Evolutionary conservation across 352 stramenopile species (phyloP).

Genomic region (Phytopythium cucurbitacearum): DNA sequence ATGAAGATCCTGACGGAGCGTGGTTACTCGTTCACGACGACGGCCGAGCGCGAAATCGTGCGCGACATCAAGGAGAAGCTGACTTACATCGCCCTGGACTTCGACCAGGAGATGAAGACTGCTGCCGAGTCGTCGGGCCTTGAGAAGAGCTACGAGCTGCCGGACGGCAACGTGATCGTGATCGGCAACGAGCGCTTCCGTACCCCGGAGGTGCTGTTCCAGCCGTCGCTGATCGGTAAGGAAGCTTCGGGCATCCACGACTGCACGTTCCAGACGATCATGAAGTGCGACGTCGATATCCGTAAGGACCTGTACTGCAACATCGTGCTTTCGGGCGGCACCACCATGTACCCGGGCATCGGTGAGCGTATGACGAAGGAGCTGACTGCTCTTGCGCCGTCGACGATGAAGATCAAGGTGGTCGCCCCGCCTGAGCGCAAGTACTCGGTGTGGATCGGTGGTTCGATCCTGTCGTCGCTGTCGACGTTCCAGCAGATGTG

Average conservation of each 20-base stretch:
- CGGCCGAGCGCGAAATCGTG: constrained; percentile 93
- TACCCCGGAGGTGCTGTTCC: constrained; percentile 95
- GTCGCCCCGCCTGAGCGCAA: constrained; percentile 90
- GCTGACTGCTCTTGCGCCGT: constrained; percentile 81
- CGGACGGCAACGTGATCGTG: constrained; percentile 97
- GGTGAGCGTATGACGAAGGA: constrained; percentile 93
- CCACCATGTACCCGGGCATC: constrained; percentile 95
- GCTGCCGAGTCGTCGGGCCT: constrained; percentile 60
- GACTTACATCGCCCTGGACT: constrained; percentile 93
- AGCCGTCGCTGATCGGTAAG: constrained; percentile 91
- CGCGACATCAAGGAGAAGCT: constrained; percentile 98
- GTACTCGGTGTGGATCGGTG: constrained; percentile 98
- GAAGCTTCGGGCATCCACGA: constrained; percentile 84
- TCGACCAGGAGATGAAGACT: constrained; percentile 92
- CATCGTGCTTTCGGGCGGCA: constrained; percentile 95
- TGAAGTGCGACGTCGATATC: constrained; percentile 92
- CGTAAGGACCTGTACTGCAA: constrained; percentile 94
- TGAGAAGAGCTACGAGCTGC: constrained; percentile 96
- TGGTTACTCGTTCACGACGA: constrained; percentile 93
- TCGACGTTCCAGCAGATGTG: constrained; percentile 98
- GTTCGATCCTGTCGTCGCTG: constrained; percentile 95
- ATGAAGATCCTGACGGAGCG: constrained; percentile 95
- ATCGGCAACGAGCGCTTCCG: constrained; percentile 96
- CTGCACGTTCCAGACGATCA: constrained; percentile 72
- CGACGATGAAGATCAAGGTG: constrained; percentile 96